Base-by-base conservation (phyloP, 768 basidiomycete species). In the Chalciporus chontae region DNA sequence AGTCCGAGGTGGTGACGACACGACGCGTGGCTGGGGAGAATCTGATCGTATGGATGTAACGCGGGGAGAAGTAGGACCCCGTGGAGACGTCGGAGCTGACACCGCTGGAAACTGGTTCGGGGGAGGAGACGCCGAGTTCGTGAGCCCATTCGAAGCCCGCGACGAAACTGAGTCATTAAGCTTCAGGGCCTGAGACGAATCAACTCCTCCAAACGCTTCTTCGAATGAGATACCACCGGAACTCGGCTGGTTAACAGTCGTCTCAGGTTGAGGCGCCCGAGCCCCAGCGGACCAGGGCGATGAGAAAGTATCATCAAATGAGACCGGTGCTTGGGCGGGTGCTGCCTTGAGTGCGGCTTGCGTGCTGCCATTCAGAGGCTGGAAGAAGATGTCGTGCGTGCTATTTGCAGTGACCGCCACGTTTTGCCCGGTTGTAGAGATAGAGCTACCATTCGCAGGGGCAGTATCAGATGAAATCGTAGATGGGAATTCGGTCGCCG, bases 121-220 rank as follows among this genome's bases (percentile, higher is more conserved):
- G 11, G 63, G 50, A 21, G 61, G 39, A 11, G 63, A 26, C 24
- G 53, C 53, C 9, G 69, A 48, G 29, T 52, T 54, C 18, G 60
- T 53, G 23, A 55, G 57, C 17, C 70, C 63, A 13, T 71, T 56
- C 5, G 74, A 67, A 23, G 73, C 51, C 9, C 67, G 60, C 29
- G 71, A 61, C 19, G 65, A 52, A 58, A 74, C 73, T 0, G 73
- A 65, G 10, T 55, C 66, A 48, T 76, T 71, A 2, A 79, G 65
- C 36, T 72, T 69, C 40, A 77, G 55, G 3, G 68, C 68, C 40
- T 69, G 66, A 24, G 73, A 62, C 26, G 71, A 61, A 7, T 66
- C 68, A 9, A 75, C 54, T 6, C 74, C 76, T 19, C 77, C 72
- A 51, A 85, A 86, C 0, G 78, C 79, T 59, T 84, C 80, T 52